phyloP scores from a whole-genome alignment of 371 early-diverging fungal species.

The Mucor piriformis region DNA sequence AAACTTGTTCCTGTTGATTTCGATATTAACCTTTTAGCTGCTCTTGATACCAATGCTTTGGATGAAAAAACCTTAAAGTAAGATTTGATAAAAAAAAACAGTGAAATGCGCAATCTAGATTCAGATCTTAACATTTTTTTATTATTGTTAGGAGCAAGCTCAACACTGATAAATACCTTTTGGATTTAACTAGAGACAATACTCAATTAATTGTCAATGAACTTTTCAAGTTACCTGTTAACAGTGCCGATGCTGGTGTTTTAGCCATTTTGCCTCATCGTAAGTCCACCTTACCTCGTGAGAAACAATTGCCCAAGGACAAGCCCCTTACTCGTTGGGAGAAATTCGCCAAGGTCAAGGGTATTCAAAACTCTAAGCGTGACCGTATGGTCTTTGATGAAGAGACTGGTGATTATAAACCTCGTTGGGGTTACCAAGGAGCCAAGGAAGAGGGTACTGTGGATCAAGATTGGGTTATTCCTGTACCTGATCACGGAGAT shows the following conservation, averaged over 20 bases:
- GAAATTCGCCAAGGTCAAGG: slow-evolving; percentile 98
- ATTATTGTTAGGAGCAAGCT: slow-evolving; percentile 12
- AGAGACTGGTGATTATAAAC: slow-evolving; percentile 81
- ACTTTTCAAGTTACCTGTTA: slow-evolving; percentile 82
- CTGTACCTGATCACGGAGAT: slow-evolving; percentile 83
- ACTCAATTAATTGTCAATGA: slow-evolving; percentile 89
- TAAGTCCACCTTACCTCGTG: slow-evolving; percentile 77
- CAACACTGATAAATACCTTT: slow-evolving; percentile 63
- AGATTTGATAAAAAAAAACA: slow-evolving; percentile 1
- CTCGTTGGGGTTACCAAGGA: slow-evolving; percentile 89
- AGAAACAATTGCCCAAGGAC: slow-evolving; percentile 90
- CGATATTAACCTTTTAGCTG: slow-evolving; percentile 82
- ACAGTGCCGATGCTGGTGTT: slow-evolving; percentile 72
- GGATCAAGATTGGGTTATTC: slow-evolving; percentile 86
- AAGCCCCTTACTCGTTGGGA: slow-evolving; percentile 97
- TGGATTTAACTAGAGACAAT: slow-evolving; percentile 78
- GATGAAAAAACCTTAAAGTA: slow-evolving; percentile 66
- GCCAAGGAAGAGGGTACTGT: slow-evolving; percentile 70
- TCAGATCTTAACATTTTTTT: neutral
- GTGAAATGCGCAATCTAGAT: neutral
- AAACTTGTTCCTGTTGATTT: slow-evolving; percentile 83
- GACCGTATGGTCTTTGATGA: slow-evolving; percentile 89
- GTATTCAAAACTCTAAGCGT: slow-evolving; percentile 91
- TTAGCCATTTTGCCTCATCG: slow-evolving; percentile 83
- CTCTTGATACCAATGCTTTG: slow-evolving; percentile 81